Percentiles rank a stretch among this genome's conserved stretches.
These are phyloP conservation scores for Rutidosis leptorrhynchoides DNA, from an alignment of 129 eudicot species.

Conservation along the genomic window DNA sequence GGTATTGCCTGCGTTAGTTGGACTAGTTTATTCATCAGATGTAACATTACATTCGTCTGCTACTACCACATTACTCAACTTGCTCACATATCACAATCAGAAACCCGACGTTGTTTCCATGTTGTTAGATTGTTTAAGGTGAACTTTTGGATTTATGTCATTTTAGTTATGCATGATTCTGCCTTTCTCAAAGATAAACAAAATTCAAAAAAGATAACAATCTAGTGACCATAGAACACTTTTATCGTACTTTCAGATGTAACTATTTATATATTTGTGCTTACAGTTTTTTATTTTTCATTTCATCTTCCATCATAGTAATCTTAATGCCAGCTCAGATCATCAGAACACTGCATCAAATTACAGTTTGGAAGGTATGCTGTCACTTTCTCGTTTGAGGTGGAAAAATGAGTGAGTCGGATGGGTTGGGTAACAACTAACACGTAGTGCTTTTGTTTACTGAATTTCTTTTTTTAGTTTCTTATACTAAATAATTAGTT, in stretches of 20 bases:
- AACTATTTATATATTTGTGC: constrained; percentile 14
- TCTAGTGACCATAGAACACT: neutral
- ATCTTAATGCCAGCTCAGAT: constrained; percentile 37
- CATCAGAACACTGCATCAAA: constrained; percentile 25
- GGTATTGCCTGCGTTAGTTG: constrained; percentile 61
- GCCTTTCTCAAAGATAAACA: constrained; percentile 10
- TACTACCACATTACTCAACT: constrained; percentile 42
- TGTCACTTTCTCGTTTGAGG: constrained; percentile 13
- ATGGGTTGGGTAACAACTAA: neutral
- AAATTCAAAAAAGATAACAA: constrained; percentile 9
- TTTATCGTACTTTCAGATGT: constrained; percentile 20
- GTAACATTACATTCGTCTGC: constrained; percentile 40
- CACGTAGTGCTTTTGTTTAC: neutral
- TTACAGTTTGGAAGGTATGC: constrained; percentile 35
- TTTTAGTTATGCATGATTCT: neutral
- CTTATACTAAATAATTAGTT: neutral
- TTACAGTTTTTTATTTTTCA: constrained; percentile 8
- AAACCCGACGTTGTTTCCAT: constrained; percentile 51
- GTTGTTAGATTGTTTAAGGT: constrained; percentile 83
- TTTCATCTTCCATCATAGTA: constrained; percentile 37
- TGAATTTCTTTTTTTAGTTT: neutral
- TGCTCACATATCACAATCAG: constrained; percentile 56
- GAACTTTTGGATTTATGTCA: constrained; percentile 15
- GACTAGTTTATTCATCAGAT: constrained; percentile 43
- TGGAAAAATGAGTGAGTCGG: neutral